These are phyloP conservation scores for Hansenula sp. DNA, from an alignment of 1,139 yeast species.

Conservation along the genomic window DNA sequence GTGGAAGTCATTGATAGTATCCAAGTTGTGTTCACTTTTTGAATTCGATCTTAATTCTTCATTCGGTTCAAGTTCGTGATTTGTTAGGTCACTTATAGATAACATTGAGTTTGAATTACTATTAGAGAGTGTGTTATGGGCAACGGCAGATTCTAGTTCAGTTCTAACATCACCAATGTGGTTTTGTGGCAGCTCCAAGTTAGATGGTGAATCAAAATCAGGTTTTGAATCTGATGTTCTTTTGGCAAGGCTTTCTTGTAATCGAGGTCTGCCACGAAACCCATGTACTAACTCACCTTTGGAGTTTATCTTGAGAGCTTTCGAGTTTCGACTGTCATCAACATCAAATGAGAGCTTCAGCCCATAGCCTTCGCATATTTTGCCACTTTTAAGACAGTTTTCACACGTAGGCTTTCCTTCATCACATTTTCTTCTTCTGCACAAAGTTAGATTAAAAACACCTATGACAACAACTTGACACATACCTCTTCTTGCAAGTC, in stretches of 20 bases:
- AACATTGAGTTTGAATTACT: not conserved
- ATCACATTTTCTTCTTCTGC: constrained; percentile 46
- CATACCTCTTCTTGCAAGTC: constrained; percentile 18
- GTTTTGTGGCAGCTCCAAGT: too few relatives aligned
- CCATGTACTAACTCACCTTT: constrained; percentile 30
- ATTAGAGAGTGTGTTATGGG: too few relatives aligned
- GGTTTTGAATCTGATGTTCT: too few relatives aligned
- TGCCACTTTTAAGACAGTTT: constrained; percentile 38
- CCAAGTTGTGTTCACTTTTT: constrained; percentile 1
- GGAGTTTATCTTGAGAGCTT: constrained; percentile 15
- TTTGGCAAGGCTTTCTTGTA: constrained; percentile 22
- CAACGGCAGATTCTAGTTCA: too few relatives aligned
- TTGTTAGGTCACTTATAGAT: not conserved
- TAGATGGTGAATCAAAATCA: too few relatives aligned
- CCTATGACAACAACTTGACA: not conserved
- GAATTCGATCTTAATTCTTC: not conserved
- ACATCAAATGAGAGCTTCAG: constrained; percentile 43
- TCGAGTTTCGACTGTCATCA: constrained; percentile 32
- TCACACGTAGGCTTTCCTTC: constrained; percentile 43
- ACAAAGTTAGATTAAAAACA: constrained; percentile 1
- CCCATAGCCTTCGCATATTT: constrained; percentile 46
- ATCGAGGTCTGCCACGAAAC: constrained; percentile 32
- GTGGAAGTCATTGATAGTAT: constrained; percentile 18
- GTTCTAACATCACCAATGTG: not conserved
- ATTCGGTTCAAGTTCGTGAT: not conserved